Percentiles rank a stretch among this genome's conserved stretches.
Evolutionary conservation across 2,329 filamentous ascomycete species (phyloP).

Genomic region (Botrytis pseudocinerea): DNA sequence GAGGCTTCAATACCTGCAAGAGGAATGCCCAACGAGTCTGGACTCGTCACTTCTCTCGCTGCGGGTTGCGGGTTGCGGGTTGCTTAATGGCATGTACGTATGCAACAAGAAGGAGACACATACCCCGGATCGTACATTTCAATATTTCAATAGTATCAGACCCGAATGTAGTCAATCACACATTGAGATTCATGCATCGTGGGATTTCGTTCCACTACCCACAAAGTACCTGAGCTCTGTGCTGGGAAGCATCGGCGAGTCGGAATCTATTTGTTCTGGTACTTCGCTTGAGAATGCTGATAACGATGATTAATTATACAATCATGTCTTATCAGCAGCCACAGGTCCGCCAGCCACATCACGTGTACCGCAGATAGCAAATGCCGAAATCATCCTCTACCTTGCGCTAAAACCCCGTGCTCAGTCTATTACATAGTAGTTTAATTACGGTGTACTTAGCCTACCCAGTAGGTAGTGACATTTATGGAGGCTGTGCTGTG

Average conservation of each 20-base stretch:
- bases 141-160: background rate
- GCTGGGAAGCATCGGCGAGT: background rate
- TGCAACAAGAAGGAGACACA: background rate
- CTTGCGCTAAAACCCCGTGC: background rate
- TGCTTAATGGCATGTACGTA: background rate
- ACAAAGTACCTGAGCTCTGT: background rate
- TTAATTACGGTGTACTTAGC: background rate
- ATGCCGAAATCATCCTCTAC: background rate
- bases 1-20: background rate
- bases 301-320: constrained; percentile 1
- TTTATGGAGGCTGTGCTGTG: constrained; percentile 10
- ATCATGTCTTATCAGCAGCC: background rate
- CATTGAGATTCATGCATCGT: constrained; percentile 4
- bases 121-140: background rate
- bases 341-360: background rate
- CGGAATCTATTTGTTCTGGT: background rate
- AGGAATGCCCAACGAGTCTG: background rate
- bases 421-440: background rate
- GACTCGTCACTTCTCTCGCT: background rate
- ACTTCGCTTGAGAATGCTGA: background rate
- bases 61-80: background rate
- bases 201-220: background rate
- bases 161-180: background rate
- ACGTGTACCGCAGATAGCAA: background rate
- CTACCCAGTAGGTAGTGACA: background rate